Evolutionary conservation across 495 filamentous ascomycete species (phyloP).

Genomic region (Aspergillus bertholletiae): DNA sequence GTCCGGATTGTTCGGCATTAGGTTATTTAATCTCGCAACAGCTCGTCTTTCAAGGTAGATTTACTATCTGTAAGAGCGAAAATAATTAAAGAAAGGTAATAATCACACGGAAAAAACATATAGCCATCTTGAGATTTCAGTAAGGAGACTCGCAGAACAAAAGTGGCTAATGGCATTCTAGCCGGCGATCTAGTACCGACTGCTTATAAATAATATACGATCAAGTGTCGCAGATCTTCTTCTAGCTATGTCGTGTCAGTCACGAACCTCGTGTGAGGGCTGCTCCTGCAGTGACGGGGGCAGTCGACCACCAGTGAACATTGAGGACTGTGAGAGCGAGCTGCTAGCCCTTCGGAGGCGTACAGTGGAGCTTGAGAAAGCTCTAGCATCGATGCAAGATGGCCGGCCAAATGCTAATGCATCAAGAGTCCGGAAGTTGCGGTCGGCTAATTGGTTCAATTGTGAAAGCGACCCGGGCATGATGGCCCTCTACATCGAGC

Average conservation of each 20-base stretch:
- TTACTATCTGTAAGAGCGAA: too few species aligned
- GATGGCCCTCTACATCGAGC: constrained; percentile 50
- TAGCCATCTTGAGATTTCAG: too few species aligned
- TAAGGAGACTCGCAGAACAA: too few species aligned
- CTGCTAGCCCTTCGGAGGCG: constrained; percentile 33
- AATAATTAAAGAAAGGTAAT: too few species aligned
- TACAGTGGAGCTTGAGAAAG: constrained; percentile 35
- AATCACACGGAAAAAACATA: too few species aligned
- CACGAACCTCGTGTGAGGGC: constrained; percentile 33
- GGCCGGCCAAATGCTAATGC: constrained; percentile 9
- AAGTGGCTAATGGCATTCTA: background rate
- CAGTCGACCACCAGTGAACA: constrained; percentile 19
- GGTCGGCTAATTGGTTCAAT: constrained; percentile 48
- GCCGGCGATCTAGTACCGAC: background rate
- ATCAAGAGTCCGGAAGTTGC: constrained; percentile 28
- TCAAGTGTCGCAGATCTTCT: background rate
- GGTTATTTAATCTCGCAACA: too few species aligned
- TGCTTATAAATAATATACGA: background rate
- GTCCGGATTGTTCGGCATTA: constrained; percentile 10
- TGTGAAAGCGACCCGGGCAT: constrained; percentile 45
- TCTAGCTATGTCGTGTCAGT: constrained; percentile 29
- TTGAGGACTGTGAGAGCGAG: constrained; percentile 40
- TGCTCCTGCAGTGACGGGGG: constrained; percentile 32
- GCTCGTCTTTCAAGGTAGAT: too few species aligned
- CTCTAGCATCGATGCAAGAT: constrained; percentile 20